Conservation (phyloP, 768 basidiomycete genomes). For the Agrocybe chaxingu region DNA sequence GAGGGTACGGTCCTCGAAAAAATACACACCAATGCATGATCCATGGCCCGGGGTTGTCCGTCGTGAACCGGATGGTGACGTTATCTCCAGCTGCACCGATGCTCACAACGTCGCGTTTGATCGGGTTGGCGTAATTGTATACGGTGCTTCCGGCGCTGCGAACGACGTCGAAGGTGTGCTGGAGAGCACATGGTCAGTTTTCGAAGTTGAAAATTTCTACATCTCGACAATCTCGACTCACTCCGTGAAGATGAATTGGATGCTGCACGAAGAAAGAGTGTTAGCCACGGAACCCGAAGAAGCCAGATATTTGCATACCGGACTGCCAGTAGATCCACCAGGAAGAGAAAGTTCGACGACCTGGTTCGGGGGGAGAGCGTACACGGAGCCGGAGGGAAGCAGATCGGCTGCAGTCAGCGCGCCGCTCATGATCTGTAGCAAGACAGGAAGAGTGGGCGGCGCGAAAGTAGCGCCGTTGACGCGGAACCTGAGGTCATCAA, state of each 20-base stretch:
- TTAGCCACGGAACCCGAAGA: neutral
- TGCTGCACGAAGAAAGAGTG: conserved; percentile 26
- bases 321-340: conserved; percentile 30
- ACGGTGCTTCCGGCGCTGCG: conserved; percentile 31
- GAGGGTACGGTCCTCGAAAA: conserved; percentile 15
- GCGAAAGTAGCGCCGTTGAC: conserved; percentile 29
- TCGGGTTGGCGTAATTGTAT: conserved; percentile 49
- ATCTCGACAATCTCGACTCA: conserved; percentile 16
- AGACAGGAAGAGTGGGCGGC: conserved; percentile 39
- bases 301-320: conserved; percentile 13
- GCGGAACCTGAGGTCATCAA: conserved; percentile 11
- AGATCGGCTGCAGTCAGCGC: conserved; percentile 35
- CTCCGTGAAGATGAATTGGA: conserved; percentile 40
- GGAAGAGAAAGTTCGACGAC: conserved; percentile 46
- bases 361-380: conserved; percentile 39
- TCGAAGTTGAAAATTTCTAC: conserved; percentile 7
- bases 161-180: conserved; percentile 38
- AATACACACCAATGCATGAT: conserved; percentile 30
- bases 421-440: conserved; percentile 52
- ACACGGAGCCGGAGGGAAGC: conserved; percentile 38
- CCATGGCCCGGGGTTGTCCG: conserved; percentile 65
- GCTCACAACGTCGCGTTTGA: conserved; percentile 35
- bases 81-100: conserved; percentile 28
- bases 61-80: conserved; percentile 53
- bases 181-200: conserved; percentile 17